Percentiles rank a stretch among this genome's conserved stretches.
These are phyloP conservation scores for Pythium phragmitis DNA, from an alignment of 352 stramenopile species.

Conservation along the genomic window DNA sequence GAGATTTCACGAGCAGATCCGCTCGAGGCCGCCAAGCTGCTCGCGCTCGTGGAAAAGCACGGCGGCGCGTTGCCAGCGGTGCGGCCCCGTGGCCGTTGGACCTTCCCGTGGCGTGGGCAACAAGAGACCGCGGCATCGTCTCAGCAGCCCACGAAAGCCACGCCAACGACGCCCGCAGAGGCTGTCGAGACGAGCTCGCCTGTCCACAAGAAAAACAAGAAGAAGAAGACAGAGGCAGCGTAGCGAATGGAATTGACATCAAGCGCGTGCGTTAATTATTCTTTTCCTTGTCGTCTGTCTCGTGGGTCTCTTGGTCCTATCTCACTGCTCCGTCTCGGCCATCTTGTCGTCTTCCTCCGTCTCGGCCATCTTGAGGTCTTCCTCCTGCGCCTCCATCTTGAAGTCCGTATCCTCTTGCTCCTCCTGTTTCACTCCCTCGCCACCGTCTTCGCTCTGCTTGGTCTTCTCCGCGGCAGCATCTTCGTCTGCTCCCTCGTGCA, in stretches of 20 bases:
- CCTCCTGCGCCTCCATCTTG: not conserved
- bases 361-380: slow-evolving; percentile 3
- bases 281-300: not conserved
- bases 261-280: not conserved
- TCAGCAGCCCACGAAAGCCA: not conserved
- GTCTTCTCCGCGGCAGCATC: not conserved
- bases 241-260: not conserved
- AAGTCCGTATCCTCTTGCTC: not conserved
- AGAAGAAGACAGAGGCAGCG: not conserved
- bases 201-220: not conserved
- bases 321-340: not conserved
- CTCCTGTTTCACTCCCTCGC: not conserved
- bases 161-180: not conserved
- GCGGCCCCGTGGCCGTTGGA: not conserved
- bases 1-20: slow-evolving; percentile 54
- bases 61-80: slow-evolving; percentile 15
- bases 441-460: not conserved
- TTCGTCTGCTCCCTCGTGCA: slow-evolving; percentile 11
- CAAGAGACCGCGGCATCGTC: not conserved
- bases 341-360: not conserved
- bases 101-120: not conserved
- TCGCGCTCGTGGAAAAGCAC: slow-evolving; percentile 44
- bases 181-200: not conserved
- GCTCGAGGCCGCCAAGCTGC: slow-evolving; percentile 58
- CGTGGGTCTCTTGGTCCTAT: too few relatives aligned